Evolutionary conservation across 345 rosid species (phyloP).

Genomic region (Hevea brasiliensis): DNA sequence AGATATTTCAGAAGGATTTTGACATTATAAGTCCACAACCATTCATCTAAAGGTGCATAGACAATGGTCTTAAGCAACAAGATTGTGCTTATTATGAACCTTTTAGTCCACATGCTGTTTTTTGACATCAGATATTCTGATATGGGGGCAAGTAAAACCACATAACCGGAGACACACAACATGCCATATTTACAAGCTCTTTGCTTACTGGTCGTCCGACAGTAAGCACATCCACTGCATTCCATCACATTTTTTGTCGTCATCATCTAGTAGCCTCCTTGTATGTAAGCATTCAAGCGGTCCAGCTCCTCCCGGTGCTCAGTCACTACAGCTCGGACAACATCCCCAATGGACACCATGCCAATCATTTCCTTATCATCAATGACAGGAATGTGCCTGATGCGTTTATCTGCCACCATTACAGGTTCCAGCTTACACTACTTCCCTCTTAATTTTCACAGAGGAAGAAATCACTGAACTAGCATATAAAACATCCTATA

Average conservation of each 20-base stretch:
- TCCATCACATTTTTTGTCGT: conserved; percentile 16
- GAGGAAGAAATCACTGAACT: neutral
- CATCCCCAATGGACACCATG: conserved; percentile 98
- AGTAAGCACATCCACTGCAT: conserved; percentile 1
- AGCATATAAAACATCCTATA: neutral
- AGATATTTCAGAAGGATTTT: neutral
- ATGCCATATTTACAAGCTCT: conserved; percentile 34
- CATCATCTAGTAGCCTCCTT: conserved; percentile 82
- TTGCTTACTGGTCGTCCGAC: conserved; percentile 12
- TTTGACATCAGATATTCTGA: conserved; percentile 7
- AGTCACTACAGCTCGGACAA: conserved; percentile 93
- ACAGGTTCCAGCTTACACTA: neutral
- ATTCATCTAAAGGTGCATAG: neutral
- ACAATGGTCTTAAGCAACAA: conserved; percentile 9
- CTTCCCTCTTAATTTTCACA: neutral
- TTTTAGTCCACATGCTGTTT: conserved; percentile 14
- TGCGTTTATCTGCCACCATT: conserved; percentile 69
- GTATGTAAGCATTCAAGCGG: conserved; percentile 86
- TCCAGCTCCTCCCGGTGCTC: conserved; percentile 92
- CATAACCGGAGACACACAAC: neutral
- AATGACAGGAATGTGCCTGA: conserved; percentile 95
- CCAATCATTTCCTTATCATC: conserved; percentile 79
- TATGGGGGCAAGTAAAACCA: neutral
- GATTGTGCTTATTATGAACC: neutral
- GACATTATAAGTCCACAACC: neutral